phyloP scores from a whole-genome alignment of 352 stramenopile genomes.

The Hyaloperonospora brassicae region DNA sequence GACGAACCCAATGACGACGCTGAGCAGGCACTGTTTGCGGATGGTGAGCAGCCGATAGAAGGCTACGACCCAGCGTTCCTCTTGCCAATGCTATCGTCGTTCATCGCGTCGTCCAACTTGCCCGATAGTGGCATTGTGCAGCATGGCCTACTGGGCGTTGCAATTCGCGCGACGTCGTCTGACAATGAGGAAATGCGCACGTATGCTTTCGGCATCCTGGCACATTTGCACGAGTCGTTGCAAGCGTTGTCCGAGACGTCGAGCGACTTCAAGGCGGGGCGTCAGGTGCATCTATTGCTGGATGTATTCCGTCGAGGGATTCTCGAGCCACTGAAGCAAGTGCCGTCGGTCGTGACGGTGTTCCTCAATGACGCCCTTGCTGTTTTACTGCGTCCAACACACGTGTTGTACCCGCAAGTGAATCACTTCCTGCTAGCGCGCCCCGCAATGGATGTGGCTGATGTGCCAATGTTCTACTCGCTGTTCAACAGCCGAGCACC shows the following conservation, averaged over 20 bases:
- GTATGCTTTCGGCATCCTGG: slow-evolving; percentile 69
- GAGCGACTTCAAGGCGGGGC: slow-evolving; percentile 59
- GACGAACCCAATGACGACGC: slow-evolving; percentile 3
- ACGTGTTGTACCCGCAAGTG: slow-evolving; percentile 68
- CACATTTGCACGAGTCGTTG: slow-evolving; percentile 64
- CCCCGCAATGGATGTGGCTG: slow-evolving; percentile 61
- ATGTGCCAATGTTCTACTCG: slow-evolving; percentile 87
- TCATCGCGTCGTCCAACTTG: slow-evolving; percentile 65
- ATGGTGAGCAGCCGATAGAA: slow-evolving; percentile 10
- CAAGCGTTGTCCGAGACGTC: slow-evolving; percentile 40
- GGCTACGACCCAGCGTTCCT: slow-evolving; percentile 74
- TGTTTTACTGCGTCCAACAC: slow-evolving; percentile 54
- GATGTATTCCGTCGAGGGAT: slow-evolving; percentile 69
- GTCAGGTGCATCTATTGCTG: slow-evolving; percentile 74
- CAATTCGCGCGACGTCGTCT: slow-evolving; percentile 66
- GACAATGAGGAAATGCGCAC: slow-evolving; percentile 41
- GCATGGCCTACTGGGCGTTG: slow-evolving; percentile 61
- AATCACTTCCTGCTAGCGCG: slow-evolving; percentile 83
- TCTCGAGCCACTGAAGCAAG: slow-evolving; percentile 34
- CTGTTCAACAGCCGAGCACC: slow-evolving; percentile 75
- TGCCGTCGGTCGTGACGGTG: slow-evolving; percentile 73
- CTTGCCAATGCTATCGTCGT: slow-evolving; percentile 66
- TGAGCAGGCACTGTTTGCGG: slow-evolving; percentile 2
- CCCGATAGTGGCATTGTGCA: slow-evolving; percentile 49
- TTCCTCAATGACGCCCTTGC: slow-evolving; percentile 76